Percentiles rank a stretch among this genome's conserved stretches.
Conservation (phyloP, 2,329 filamentous ascomycete species). For the Plenodomus tracheiphilus region DNA sequence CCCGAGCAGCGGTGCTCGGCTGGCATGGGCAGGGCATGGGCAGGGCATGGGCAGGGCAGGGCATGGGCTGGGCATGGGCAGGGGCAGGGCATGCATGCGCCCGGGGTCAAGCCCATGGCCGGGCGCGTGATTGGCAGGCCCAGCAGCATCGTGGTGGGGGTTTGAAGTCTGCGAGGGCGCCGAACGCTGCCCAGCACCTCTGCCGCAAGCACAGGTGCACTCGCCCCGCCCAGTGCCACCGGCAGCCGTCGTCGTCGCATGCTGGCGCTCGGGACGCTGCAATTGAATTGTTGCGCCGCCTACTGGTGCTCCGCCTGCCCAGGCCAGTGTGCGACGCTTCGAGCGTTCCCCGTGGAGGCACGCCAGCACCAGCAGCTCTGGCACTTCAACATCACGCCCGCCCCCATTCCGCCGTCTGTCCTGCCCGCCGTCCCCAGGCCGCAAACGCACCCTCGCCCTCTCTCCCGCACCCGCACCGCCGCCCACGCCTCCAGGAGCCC, state of each 20-base stretch:
- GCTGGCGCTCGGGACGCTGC: conserved; percentile 24
- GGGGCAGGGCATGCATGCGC: no score
- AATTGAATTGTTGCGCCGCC: conserved; percentile 28
- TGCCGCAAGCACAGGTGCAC: no score
- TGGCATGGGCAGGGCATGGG: conserved; percentile 7
- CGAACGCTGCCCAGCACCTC: conserved; percentile 3
- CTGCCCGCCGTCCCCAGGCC: background rate
- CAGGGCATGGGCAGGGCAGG: no score
- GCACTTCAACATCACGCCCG: background rate
- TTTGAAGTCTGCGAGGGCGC: conserved; percentile 17
- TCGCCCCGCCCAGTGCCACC: conserved; percentile 26
- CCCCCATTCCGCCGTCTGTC: background rate
- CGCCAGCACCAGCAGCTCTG: background rate
- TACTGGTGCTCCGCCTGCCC: conserved; percentile 15
- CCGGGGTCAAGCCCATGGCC: conserved; percentile 8
- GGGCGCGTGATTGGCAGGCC: conserved; percentile 17
- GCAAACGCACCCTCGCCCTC: no score
- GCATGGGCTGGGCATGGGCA: no score
- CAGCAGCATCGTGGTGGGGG: conserved; percentile 17
- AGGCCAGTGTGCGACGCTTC: background rate
- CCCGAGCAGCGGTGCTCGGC: background rate
- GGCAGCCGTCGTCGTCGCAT: conserved; percentile 25
- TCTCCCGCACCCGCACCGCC: no score
- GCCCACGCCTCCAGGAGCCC: background rate
- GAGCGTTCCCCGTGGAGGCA: conserved; percentile 21